Base-by-base conservation (phyloP, 1,284 basidiomycete species). In the Trichosporon ovoides region DNA sequence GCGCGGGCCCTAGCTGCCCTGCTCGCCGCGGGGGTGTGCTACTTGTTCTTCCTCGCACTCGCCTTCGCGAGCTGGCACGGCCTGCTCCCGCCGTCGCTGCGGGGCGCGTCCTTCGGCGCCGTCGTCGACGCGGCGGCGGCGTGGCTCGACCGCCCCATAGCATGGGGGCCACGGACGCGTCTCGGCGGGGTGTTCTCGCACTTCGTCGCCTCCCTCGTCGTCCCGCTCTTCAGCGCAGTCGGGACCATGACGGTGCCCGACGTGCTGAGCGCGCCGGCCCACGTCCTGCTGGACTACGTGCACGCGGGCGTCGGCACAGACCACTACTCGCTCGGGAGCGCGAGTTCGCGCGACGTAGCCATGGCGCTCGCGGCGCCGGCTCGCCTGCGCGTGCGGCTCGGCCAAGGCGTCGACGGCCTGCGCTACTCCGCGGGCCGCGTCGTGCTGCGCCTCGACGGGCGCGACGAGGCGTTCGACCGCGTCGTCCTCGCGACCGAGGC, bases 401-500 rank as follows among this genome's bases (percentile, higher is more conserved):
- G 60, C 16, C 60, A 59, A 9, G 57, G 59, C 19, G 68, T 73
- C 22, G 43, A 35, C 10, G 48, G 59, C 7, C 50, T 69, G 51
- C 51, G 53, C 40, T 66, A 65, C 52, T 11, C 22, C 24, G 13
- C 62, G 59, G 24, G 70, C 69, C 43, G 31, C 31, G 14, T 59
- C 6, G 22, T 34, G 1, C 46, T 61, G 10, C 28, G 61, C 10
- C 55, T 54, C n/a, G 55, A 59, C 18, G 56, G 52, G 7, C 49
- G 52, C 5, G 65, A 68, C 20, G 60, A 65, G 37, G 37, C 49
- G 22, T 73, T 88, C 66, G 80, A 83, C 53, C 85, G 85, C 67
- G 74, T 89, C 53, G 76, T 89, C 13, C 79, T 89, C 56, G 87
- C 86, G 2, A 88, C 87, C 0, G 86, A 87, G 68, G 87, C 87